phyloP scores from a whole-genome alignment of 2,329 filamentous ascomycete species.

The Elsinoe necatrix region DNA sequence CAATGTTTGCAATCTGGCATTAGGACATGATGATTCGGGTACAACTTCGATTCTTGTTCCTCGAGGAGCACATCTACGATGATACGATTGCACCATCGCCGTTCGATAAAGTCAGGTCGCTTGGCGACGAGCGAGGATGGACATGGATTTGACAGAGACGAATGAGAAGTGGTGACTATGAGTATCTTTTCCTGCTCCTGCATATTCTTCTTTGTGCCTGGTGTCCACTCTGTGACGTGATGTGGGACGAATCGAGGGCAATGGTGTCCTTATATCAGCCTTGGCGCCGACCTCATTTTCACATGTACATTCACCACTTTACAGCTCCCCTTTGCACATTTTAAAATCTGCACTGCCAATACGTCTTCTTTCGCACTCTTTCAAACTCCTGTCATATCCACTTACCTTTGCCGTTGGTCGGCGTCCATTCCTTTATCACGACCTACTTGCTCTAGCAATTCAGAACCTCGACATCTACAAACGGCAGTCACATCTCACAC shows the following conservation, averaged over 20 bases:
- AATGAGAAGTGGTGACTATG: conserved; percentile 2
- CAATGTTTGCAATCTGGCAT: background rate
- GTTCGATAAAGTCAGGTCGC: background rate
- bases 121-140: conserved; percentile 8
- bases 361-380: background rate
- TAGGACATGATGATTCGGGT: background rate
- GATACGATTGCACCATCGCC: background rate
- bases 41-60: background rate
- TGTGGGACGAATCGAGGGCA: background rate
- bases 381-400: background rate
- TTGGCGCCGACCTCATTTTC: background rate
- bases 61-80: background rate
- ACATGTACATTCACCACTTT: background rate
- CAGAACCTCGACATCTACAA: no score
- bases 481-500: no score
- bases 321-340: no score
- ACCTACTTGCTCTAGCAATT: no score
- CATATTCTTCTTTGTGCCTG: background rate
- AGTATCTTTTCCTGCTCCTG: background rate
- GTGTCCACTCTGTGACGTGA: background rate
- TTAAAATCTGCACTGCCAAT: background rate
- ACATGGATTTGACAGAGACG: background rate
- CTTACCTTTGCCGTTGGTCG: background rate
- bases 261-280: background rate
- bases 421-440: background rate